Percentiles rank a stretch among this genome's conserved stretches.
Conservation (phyloP, 1,139 yeast genomes). For the Kodamaea anthophila region DNA sequence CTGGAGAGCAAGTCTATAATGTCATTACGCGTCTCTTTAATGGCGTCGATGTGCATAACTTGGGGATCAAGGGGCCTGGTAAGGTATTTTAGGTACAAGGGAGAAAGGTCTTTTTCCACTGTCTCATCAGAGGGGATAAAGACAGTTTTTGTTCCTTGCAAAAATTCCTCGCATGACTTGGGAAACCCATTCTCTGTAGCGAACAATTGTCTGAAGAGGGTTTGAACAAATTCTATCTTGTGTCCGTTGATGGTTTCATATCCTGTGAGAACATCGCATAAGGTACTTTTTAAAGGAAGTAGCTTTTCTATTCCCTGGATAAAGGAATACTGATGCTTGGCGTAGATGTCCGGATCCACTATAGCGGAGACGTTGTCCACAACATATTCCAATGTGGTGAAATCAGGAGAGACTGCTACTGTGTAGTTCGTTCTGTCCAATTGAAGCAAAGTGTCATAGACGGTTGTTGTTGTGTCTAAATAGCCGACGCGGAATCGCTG, state of each 20-base stretch:
- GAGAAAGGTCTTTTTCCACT: slow-evolving; percentile 21
- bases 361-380: slow-evolving; percentile 50
- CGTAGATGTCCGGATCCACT: slow-evolving; percentile 58
- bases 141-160: slow-evolving; percentile 23
- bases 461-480: slow-evolving; percentile 20
- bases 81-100: slow-evolving; percentile 26
- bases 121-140: slow-evolving; percentile 32
- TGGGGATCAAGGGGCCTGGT: slow-evolving; percentile 21
- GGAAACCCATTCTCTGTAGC: slow-evolving; percentile 6
- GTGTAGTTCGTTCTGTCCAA: slow-evolving; percentile 17
- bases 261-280: slow-evolving; percentile 35
- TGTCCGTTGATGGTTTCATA: slow-evolving; percentile 15
- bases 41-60: slow-evolving; percentile 29
- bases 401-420: slow-evolving; percentile 25
- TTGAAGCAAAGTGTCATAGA: slow-evolving; percentile 27
- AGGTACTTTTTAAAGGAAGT: slow-evolving; percentile 35
- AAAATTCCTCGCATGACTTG: slow-evolving; percentile 22
- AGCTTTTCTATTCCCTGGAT: slow-evolving; percentile 66
- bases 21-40: slow-evolving; percentile 26
- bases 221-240: slow-evolving; percentile 21
- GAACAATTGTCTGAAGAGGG: slow-evolving; percentile 30
- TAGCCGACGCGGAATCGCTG: slow-evolving; percentile 33
- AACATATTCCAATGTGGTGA: slow-evolving; percentile 23
- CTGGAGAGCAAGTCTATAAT: slow-evolving; percentile 20
- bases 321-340: slow-evolving; percentile 64